phyloP scores from a whole-genome alignment of 2,329 filamentous ascomycete genomes.

The Lachnellula arida region DNA sequence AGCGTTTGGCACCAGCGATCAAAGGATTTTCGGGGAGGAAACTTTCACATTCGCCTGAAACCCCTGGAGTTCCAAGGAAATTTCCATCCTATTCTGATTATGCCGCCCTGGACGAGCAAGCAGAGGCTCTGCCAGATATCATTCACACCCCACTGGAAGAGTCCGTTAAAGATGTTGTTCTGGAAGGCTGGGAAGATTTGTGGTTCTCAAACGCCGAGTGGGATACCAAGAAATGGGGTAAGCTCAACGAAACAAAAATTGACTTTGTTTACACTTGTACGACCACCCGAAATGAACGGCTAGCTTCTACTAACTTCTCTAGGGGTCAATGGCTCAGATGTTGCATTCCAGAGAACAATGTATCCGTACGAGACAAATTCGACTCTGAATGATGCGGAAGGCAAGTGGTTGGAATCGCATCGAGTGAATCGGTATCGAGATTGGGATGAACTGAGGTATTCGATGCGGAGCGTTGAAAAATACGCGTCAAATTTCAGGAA shows the following conservation, averaged over 20 bases:
- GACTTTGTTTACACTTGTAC: conserved; percentile 41
- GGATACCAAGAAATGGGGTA: conserved; percentile 29
- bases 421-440: conserved; percentile 41
- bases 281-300: neutral
- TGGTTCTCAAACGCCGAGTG: conserved; percentile 37
- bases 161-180: conserved; percentile 33
- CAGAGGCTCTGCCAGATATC: conserved; percentile 35
- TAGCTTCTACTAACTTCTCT: neutral
- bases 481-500: conserved; percentile 39
- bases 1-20: conserved; percentile 2
- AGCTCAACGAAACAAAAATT: conserved; percentile 37
- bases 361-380: conserved; percentile 38
- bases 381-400: conserved; percentile 37
- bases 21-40: neutral
- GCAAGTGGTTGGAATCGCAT: conserved; percentile 39
- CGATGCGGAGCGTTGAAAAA: conserved; percentile 38
- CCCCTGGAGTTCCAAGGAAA: neutral
- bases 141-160: conserved; percentile 39
- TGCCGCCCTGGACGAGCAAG: conserved; percentile 8
- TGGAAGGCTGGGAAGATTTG: conserved; percentile 40
- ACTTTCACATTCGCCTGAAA: neutral
- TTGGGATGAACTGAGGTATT: conserved; percentile 42
- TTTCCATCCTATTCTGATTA: conserved; percentile 16
- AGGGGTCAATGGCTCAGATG: conserved; percentile 40
- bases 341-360: conserved; percentile 34